Evolutionary conservation across 169 alveolate genomes (phyloP), one percentile per base, ranked within the genome.

Genomic region (Plasmodium inui): DNA sequence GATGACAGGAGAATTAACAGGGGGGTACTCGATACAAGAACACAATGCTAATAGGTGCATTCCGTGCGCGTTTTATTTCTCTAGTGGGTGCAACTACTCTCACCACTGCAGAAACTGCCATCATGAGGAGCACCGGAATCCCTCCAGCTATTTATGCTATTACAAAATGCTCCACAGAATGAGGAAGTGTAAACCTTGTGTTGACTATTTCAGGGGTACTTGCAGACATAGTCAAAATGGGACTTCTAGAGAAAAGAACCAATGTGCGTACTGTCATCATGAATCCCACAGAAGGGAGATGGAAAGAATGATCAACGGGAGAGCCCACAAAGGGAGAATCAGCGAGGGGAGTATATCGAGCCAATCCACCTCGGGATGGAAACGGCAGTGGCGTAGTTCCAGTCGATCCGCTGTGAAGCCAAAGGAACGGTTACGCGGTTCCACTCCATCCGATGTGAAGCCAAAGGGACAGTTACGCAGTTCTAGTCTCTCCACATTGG

Each of bases 31-130:
- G 2, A 17, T 67, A 30, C 30, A 53, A 3, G 82, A 82, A 57
- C 91, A 82, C 73, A 37, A 82, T 28, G 41, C 41, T 28, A 8
- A 28, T 9, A 82, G 37, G 28, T 82, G 55, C 70, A 4, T 57
- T 19, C 81, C 82, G 30, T 82, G 80, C 9, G 6, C 78, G 6
- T 82, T 57, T 61, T 53, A 67, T 34, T 57, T 61, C 57, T 61
- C 91, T 10, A 57, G 17, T 61, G 79, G 39, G 7, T 82, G 91
- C 73, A 82, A 32, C 46, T 80, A 80, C 73, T n/a, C 37, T 7
- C 34, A 7, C 39, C 73, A 82, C 17, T 53, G 82, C 32, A 14
- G 57, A 14, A 32, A 82, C 72, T 34, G 80, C 28, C 80, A 82
- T 82, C 91, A 82, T 57, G 82, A 82, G 26, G 55, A 30, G 22